These are phyloP conservation scores for Clathrospora elynae DNA, from an alignment of 2,329 filamentous ascomycete species.

Conservation along the genomic window DNA sequence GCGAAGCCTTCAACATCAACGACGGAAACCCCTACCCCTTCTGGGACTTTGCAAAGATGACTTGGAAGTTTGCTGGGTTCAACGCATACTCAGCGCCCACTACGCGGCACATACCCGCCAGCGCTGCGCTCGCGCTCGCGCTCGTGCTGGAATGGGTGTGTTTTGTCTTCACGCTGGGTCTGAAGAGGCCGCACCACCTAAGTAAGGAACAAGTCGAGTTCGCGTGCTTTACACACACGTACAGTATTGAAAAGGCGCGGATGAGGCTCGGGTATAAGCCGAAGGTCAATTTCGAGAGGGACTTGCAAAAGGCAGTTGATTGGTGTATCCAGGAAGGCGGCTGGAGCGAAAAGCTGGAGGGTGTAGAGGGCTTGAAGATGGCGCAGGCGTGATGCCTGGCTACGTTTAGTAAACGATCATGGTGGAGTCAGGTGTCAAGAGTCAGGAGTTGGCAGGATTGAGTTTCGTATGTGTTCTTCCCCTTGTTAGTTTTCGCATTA, in stretches of 20 bases:
- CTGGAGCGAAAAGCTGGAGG: slow-evolving; percentile 15
- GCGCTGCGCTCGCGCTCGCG: slow-evolving; percentile 31
- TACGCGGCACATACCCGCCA: slow-evolving; percentile 7
- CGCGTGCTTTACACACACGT: slow-evolving; percentile 24
- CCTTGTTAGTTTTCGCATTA: too few species aligned
- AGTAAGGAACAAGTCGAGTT: slow-evolving; percentile 25
- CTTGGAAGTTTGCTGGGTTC: slow-evolving; percentile 31
- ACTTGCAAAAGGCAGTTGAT: slow-evolving; percentile 12
- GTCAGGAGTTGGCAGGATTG: too few species aligned
- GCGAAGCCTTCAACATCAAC: slow-evolving; percentile 45
- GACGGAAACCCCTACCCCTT: slow-evolving; percentile 42
- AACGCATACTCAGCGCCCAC: slow-evolving; percentile 20
- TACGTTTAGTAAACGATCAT: too few species aligned
- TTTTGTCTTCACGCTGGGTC: slow-evolving; percentile 25
- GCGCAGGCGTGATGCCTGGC: not conserved
- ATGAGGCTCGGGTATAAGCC: slow-evolving; percentile 20
- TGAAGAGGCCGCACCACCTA: slow-evolving; percentile 18
- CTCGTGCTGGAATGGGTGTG: slow-evolving; percentile 32
- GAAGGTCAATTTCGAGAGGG: slow-evolving; percentile 13
- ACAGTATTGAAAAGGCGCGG: slow-evolving; percentile 29
- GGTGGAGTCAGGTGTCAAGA: too few species aligned
- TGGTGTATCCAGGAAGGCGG: slow-evolving; percentile 18
- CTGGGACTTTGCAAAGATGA: slow-evolving; percentile 41
- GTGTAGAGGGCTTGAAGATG: slow-evolving; percentile 5
- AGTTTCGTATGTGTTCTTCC: too few species aligned